Base-by-base conservation (phyloP, 2,329 filamentous ascomycete genomes). In the Aureobasidium sp. region DNA sequence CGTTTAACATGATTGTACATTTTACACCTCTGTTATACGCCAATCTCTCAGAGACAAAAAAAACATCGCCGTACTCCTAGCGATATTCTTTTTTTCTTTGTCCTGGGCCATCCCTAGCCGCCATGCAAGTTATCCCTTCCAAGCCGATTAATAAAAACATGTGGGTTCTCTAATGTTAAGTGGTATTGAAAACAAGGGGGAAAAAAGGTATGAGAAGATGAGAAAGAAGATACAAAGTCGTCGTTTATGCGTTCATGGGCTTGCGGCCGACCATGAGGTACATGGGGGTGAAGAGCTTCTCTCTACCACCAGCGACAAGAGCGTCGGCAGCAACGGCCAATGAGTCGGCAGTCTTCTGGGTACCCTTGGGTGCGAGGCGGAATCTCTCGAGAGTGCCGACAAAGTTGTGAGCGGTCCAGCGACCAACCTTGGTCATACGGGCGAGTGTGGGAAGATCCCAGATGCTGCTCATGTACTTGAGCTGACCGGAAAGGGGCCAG, bases 221-320 rank as follows among this genome's bases (percentile, higher is more conserved):
- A 48, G 21, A 39, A 35, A 12, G 17, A 39, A 39, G 17, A 39
- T 21, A 39, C 19, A 10, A 39, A 37, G 21, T 19, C 35, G 19
- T 51, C 19, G n/a, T 27, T 34, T 41, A 51, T 22, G 48, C 48
- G 22, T 53, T 53, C 55, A 56, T 57, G 37, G 91, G 89, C 79
- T 96, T 96, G 72, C 88, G 83, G 57, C 83, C 91, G 56, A 96
- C 81, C 88, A 96, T 96, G 66, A 97, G 76, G 74, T 95, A 96
- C 91, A 97, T 97, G 54, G 91, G 91, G 1, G 91, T 97, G 74
- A 97, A 97, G n/a, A 97, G 79, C 70, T 95, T 87, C 74, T 90
- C 79, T 69, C 83, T 81, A 30, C 84, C 91, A 71, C 91, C 91
- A 42, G 87, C 88, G 19, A 95, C 90, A 48, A 97, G 76, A 63